A percentile compares a stretch with the other conserved stretches of the same genome.
Evolutionary conservation across 768 basidiomycete species (phyloP).

Genomic region (Mycena alexandri): DNA sequence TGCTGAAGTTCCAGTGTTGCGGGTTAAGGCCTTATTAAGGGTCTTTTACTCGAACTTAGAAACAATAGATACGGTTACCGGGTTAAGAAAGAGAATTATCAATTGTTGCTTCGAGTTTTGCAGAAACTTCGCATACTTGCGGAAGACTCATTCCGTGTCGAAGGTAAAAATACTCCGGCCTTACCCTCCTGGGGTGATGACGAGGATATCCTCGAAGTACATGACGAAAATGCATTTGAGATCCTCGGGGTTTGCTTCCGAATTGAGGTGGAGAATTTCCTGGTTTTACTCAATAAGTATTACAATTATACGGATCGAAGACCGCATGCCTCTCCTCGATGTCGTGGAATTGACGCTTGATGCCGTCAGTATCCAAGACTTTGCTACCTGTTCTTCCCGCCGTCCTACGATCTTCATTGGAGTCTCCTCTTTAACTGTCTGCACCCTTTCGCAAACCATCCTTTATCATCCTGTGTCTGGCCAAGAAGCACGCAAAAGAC

Average conservation of each 20-base stretch:
- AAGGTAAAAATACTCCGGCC: constrained; percentile 3
- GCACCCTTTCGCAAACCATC: no score
- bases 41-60: no score
- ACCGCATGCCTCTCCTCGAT: not conserved
- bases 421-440: no score
- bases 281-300: not conserved
- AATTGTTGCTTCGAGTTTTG: not conserved
- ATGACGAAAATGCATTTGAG: constrained; percentile 2
- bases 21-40: no score
- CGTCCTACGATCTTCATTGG: no score
- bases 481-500: no score
- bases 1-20: no score
- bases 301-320: not conserved
- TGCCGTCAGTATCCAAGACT: no score
- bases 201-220: not conserved
- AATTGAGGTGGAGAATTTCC: constrained; percentile 10
- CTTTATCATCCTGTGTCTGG: no score
- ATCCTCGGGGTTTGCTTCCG: constrained; percentile 12
- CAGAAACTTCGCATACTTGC: not conserved
- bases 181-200: constrained; percentile 8
- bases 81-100: not conserved
- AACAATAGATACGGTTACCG: no score
- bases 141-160: constrained; percentile 9
- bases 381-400: no score
- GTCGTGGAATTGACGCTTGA: no score